Evolutionary conservation across 495 filamentous ascomycete genomes (phyloP).

Genomic region (Aspergillus funiculosus): DNA sequence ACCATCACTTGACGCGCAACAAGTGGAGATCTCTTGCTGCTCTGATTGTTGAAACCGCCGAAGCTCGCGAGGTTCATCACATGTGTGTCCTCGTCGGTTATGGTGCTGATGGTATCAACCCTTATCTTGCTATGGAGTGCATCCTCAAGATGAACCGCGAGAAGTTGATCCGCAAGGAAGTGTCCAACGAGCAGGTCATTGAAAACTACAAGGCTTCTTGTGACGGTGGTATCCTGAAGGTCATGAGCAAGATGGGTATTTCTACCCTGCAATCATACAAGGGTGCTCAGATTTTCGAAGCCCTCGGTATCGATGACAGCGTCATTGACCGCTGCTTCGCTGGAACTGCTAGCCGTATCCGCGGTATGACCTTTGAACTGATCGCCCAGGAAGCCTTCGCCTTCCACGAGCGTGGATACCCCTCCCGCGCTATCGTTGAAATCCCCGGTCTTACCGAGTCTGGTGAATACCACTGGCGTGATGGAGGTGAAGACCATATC

Average conservation of each 20-base stretch:
- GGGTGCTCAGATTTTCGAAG: constrained; percentile 98
- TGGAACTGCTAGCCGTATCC: constrained; percentile 92
- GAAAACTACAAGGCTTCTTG: constrained; percentile 98
- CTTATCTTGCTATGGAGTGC: constrained; percentile 95
- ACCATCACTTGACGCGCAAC: constrained; percentile 95
- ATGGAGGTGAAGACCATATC: constrained; percentile 95
- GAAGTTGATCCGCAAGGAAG: constrained; percentile 83
- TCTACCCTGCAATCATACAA: constrained; percentile 98
- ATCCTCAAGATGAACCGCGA: constrained; percentile 98
- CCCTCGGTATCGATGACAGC: constrained; percentile 90
- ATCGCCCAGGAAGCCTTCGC: constrained; percentile 97
- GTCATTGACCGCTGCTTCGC: constrained; percentile 97
- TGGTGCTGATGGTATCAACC: constrained; percentile 93
- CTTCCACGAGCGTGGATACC: constrained; percentile 93
- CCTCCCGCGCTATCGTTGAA: constrained; percentile 69
- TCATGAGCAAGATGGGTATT: constrained; percentile 99
- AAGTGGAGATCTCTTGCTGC: constrained; percentile 92
- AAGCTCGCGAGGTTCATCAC: constrained; percentile 97
- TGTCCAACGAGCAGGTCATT: constrained; percentile 78
- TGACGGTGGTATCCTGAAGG: constrained; percentile 96
- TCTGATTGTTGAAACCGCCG: constrained; percentile 86
- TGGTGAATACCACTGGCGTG: constrained; percentile 99
- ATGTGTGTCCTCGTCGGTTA: constrained; percentile 98
- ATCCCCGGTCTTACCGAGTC: constrained; percentile 87
- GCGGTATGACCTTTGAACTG: constrained; percentile 90